Base-by-base conservation (phyloP, 352 stramenopile species). In the Pseudoperonospora humuli region DNA sequence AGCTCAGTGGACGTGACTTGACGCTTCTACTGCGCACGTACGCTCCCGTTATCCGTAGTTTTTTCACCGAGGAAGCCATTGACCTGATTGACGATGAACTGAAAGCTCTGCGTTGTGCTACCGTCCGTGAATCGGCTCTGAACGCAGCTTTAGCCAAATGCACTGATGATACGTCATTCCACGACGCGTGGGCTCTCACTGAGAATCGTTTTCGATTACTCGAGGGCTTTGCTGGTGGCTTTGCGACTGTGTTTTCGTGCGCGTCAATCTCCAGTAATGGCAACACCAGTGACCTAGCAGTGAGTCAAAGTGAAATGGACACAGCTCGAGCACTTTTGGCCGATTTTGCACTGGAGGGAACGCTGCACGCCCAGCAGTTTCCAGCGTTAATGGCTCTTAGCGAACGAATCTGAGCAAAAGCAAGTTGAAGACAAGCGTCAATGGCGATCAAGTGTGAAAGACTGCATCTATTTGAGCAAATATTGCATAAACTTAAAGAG, bases 181-280 rank as follows among this genome's bases (percentile, higher is more conserved):
- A 74, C 18, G 32, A 28, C 15, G 58, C 66, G 5, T 86, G 75
- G 75, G 36, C 40, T 5, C 31, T 45, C 6, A 71, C 61, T 0
- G 37, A 56, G 3, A 43, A 56, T 0, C 67, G 71, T 7, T 86
- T 83, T 27, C 56, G 52, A 15, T 32, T 58, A 21, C 60, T 86
- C 8, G 69, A 84, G 50, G 52, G 54, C 15, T 84, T 86, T 34
- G 75, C 69, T 0, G 75, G 67, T 1, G 71, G 71, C 0, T 61
- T 86, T 11, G 75, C 75, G 17, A 83, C 64, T 21, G 57, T 75
- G 2, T 72, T 68, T 24, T 47, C 53, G 6, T 61, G 50, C 17
- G 11, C 27, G 2, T 42, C 45, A 3, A 52, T 52, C 27, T 20
- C 38, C 13, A 50, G 24, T 2, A 23, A 19, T 17, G 57, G 41